Percentiles rank a stretch among this genome's conserved stretches.
Evolutionary conservation across 805 yeast species (phyloP).

Genomic region (Ogataea nitratoaversa): DNA sequence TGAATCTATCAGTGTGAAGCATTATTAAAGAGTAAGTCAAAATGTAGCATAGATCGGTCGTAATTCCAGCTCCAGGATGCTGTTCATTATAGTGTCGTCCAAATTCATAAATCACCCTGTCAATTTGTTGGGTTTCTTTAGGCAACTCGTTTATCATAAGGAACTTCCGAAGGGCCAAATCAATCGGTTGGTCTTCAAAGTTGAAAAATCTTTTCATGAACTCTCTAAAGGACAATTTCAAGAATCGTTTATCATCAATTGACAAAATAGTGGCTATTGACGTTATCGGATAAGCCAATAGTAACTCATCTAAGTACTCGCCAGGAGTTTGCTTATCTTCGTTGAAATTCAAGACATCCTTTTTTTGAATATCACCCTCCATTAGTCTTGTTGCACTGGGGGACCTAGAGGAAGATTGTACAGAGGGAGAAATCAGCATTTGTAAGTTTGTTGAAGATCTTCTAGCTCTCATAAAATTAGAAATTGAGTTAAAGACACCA

Average conservation of each 20-base stretch:
- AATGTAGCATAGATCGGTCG: constrained; percentile 54
- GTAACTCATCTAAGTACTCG: constrained; percentile 30
- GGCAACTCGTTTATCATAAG: constrained; percentile 59
- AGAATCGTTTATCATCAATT: constrained; percentile 25
- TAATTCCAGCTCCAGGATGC: constrained; percentile 35
- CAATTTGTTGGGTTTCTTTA: constrained; percentile 72
- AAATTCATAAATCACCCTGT: constrained; percentile 57
- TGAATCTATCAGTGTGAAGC: constrained; percentile 72
- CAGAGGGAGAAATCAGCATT: constrained; percentile 4
- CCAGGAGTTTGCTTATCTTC: constrained; percentile 27
- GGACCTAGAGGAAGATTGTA: constrained; percentile 7
- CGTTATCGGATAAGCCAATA: constrained; percentile 23
- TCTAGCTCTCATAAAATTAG: constrained; percentile 26
- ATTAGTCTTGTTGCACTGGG: constrained; percentile 5
- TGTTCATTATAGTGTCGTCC: constrained; percentile 45
- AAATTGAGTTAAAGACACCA: constrained; percentile 26
- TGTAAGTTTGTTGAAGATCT: constrained; percentile 6
- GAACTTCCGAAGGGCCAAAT: constrained; percentile 58
- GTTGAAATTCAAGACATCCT: constrained; percentile 3
- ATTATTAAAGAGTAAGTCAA: constrained; percentile 61
- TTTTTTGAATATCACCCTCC: constrained; percentile 5
- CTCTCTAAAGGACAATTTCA: constrained; percentile 20
- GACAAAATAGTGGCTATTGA: constrained; percentile 28
- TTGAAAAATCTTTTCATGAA: constrained; percentile 37
- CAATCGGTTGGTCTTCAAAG: constrained; percentile 55